Percentiles rank a stretch among this genome's conserved stretches.
These are phyloP conservation scores for Elaeagnus macrophylla DNA, from an alignment of 306 rosid genomes.

Conservation along the genomic window DNA sequence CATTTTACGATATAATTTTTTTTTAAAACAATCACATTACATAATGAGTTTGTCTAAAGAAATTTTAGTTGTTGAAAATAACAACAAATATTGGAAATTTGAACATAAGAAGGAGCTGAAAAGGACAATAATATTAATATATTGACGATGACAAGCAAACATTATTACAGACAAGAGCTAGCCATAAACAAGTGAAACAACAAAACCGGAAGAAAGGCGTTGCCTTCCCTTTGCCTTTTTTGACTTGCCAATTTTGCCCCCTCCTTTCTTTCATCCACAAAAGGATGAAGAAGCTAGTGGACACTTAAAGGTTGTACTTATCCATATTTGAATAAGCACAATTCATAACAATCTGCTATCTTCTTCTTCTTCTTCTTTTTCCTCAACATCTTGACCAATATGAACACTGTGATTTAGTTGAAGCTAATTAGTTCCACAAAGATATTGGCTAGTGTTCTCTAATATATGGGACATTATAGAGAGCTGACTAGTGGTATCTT, in stretches of 20 bases:
- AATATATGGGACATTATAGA: conserved; percentile 19
- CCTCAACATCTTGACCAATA: neutral
- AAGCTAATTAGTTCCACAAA: neutral
- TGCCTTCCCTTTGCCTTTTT: conserved; percentile 66
- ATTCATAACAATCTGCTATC: neutral
- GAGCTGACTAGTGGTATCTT: conserved; percentile 5
- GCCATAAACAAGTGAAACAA: neutral
- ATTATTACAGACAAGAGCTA: neutral
- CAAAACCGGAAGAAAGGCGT: conserved; percentile 67
- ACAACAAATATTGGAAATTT: no score
- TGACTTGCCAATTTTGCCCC: conserved; percentile 50
- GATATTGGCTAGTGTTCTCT: neutral
- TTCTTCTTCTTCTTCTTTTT: conserved; percentile 39
- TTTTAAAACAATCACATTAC: no score
- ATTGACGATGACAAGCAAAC: neutral
- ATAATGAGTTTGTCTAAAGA: no score
- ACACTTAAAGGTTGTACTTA: conserved; percentile 2
- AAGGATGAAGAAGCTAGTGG: conserved; percentile 23
- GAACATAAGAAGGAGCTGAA: no score
- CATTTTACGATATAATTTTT: no score
- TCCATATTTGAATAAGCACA: no score
- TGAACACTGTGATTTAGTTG: neutral
- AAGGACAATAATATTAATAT: no score
- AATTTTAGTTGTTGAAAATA: no score
- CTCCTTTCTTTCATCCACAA: conserved; percentile 28